Conservation (phyloP, 768 basidiomycete genomes). For the Russula sp. region DNA sequence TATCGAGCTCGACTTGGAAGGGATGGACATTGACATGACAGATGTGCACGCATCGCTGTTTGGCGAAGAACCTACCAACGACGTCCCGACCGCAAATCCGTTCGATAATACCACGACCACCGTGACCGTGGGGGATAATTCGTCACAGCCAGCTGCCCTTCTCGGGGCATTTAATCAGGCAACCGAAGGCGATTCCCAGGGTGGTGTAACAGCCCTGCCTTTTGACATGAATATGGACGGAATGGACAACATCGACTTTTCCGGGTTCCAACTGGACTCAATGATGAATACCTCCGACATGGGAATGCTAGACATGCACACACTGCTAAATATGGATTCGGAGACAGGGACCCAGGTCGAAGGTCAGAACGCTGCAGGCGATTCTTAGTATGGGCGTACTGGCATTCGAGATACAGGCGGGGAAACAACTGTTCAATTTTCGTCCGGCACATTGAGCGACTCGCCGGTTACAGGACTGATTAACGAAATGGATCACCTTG, state of each 20-base stretch:
- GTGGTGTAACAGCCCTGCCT: conserved; percentile 29
- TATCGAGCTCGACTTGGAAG: conserved; percentile 76
- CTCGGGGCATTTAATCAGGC: conserved; percentile 20
- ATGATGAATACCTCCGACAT: conserved; percentile 40
- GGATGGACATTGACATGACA: conserved; percentile 59
- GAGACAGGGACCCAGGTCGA: conserved; percentile 14
- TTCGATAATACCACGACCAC: conserved; percentile 30
- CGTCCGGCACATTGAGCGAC: conserved; percentile 1
- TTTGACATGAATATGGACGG: conserved; percentile 46
- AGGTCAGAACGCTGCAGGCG: conserved; percentile 18
- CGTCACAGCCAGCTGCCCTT: conserved; percentile 33
- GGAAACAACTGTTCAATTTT: conserved; percentile 1
- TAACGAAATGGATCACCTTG: not conserved
- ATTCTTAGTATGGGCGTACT: conserved; percentile 14
- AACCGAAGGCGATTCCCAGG: conserved; percentile 22
- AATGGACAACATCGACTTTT: conserved; percentile 14
- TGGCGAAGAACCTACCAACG: conserved; percentile 43
- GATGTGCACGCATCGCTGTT: conserved; percentile 46
- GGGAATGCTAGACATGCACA: conserved; percentile 31
- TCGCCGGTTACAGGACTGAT: not conserved
- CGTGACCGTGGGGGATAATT: conserved; percentile 7
- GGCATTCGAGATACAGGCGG: not conserved
- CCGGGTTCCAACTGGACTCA: conserved; percentile 14
- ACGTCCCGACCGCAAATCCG: conserved; percentile 28
- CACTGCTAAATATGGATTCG: conserved; percentile 17